phyloP scores from a whole-genome alignment of 164 flowering plant genomes.

The Annona cherimola region DNA sequence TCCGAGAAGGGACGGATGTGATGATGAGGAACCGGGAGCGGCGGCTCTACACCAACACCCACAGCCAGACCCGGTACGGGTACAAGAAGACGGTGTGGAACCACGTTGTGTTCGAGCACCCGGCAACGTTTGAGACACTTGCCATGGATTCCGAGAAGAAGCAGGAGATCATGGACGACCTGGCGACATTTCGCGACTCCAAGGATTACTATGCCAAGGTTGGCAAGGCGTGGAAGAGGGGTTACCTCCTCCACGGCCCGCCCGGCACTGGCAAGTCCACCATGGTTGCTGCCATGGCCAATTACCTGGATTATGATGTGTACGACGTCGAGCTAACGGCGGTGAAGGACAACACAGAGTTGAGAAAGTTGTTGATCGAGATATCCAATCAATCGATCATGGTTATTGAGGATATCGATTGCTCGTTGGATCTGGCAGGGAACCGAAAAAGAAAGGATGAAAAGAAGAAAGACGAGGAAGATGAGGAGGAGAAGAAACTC shows the following conservation, averaged over 20 bases:
- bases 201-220: constrained; percentile 49
- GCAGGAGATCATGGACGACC: constrained; percentile 47
- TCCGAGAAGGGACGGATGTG: constrained; percentile 41
- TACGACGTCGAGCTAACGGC: constrained; percentile 64
- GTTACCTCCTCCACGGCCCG: constrained; percentile 60
- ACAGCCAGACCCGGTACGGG: constrained; percentile 21
- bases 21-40: constrained; percentile 35
- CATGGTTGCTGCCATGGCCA: constrained; percentile 69
- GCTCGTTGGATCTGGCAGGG: constrained; percentile 60
- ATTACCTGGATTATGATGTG: constrained; percentile 48
- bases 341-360: constrained; percentile 46
- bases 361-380: constrained; percentile 47
- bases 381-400: constrained; percentile 48
- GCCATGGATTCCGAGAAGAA: constrained; percentile 54
- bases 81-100: constrained; percentile 41
- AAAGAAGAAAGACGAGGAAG: constrained; percentile 19
- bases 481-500: constrained; percentile 18
- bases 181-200: constrained; percentile 33
- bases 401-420: constrained; percentile 69
- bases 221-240: constrained; percentile 66
- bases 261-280: constrained; percentile 69
- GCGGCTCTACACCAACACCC: constrained; percentile 50
- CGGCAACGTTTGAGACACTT: constrained; percentile 47
- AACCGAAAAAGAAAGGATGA: constrained; percentile 37
- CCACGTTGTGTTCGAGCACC: constrained; percentile 54